These are phyloP conservation scores for Plasmodium inui DNA, from an alignment of 169 alveolate genomes.

Conservation along the genomic window DNA sequence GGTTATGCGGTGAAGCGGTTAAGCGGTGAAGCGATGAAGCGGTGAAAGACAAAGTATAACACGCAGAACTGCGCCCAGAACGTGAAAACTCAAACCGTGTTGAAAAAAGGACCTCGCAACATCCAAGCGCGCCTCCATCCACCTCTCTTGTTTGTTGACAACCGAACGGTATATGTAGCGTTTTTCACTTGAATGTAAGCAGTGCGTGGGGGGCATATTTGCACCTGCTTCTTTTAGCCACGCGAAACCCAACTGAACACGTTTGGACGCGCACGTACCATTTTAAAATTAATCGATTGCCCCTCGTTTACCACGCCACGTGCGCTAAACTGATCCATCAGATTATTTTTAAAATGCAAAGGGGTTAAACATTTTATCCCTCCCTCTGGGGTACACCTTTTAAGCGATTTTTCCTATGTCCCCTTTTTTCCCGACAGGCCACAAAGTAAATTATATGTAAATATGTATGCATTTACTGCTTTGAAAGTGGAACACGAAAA, in stretches of 20 bases:
- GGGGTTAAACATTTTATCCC: not conserved
- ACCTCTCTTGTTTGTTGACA: not conserved
- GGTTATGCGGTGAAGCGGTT: not conserved
- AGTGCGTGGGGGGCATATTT: not conserved
- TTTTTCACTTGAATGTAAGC: not conserved
- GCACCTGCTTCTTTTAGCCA: not conserved
- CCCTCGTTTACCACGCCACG: not conserved
- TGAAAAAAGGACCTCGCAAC: not conserved
- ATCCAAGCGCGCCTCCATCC: not conserved
- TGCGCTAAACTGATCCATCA: not conserved
- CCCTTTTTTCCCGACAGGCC: not conserved
- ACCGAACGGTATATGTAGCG: not conserved
- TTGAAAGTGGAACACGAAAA: not conserved
- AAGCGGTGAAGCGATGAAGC: not conserved
- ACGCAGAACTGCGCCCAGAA: not conserved
- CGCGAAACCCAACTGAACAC: not conserved
- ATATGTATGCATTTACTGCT: conserved; percentile 10
- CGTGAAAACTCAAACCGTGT: not conserved
- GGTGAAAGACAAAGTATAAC: not conserved
- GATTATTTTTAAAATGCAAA: not conserved
- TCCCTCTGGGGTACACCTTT: not conserved
- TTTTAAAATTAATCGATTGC: not conserved
- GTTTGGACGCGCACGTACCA: not conserved
- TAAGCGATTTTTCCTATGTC: not conserved
- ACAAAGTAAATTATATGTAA: conserved; percentile 30